phyloP scores from a whole-genome alignment of 805 yeast species.

The Teunomyces tritomae region DNA sequence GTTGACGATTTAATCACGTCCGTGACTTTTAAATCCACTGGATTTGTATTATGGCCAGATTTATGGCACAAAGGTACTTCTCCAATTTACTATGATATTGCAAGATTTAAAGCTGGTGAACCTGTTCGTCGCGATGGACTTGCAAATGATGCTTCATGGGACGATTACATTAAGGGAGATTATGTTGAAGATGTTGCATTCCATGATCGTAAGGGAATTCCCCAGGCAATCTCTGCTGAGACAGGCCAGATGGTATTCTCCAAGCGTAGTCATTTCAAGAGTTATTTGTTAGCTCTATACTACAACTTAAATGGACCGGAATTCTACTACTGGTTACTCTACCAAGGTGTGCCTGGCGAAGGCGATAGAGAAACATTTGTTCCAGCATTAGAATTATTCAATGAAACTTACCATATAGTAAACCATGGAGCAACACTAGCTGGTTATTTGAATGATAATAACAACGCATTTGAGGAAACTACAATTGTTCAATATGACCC shows the following conservation, averaged over 20 bases:
- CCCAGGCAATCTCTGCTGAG: conserved; percentile 28
- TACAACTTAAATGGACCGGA: conserved; percentile 32
- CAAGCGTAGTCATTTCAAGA: conserved; percentile 29
- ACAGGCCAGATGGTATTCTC: conserved; percentile 37
- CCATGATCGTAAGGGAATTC: conserved; percentile 35
- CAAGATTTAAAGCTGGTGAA: conserved; percentile 29
- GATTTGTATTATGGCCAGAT: conserved; percentile 37
- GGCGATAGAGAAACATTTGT: conserved; percentile 39
- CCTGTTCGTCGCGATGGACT: conserved; percentile 27
- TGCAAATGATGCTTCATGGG: conserved; percentile 22
- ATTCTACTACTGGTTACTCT: conserved; percentile 28
- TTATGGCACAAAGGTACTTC: conserved; percentile 33
- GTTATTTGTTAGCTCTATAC: conserved; percentile 30
- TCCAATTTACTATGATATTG: conserved; percentile 31
- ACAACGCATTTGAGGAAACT: conserved; percentile 17
- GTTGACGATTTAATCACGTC: conserved; percentile 24
- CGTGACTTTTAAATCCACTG: conserved; percentile 22
- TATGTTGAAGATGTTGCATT: conserved; percentile 16
- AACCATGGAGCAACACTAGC: conserved; percentile 20
- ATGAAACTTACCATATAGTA: conserved; percentile 32
- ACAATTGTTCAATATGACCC: conserved; percentile 25
- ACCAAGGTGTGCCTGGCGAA: conserved; percentile 33
- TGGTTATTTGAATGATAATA: conserved; percentile 13
- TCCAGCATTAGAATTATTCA: conserved; percentile 37
- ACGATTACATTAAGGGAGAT: conserved; percentile 18